Evolutionary conservation across 1,284 basidiomycete genomes (phyloP), one percentile per base, ranked within the genome.

Genomic region (Papiliotrema nemorosa): DNA sequence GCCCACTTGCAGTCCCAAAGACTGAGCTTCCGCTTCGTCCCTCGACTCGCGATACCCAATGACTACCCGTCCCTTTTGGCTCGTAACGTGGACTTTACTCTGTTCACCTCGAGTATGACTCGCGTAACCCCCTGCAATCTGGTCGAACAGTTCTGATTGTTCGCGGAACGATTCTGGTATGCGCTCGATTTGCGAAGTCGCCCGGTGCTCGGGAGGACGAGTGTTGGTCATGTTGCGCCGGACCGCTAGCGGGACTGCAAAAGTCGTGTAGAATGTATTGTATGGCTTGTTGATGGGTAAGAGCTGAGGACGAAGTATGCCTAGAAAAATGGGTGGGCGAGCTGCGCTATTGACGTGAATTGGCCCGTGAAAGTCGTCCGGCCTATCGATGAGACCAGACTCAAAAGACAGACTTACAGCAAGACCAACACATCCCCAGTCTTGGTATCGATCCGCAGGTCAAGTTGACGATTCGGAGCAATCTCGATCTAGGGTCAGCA

Each of bases 391-490:
- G 16, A 26, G 39, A 40, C 18, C 20, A 44, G 47, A 20, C 40
- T 3, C 24, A 41, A 10, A 10, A 10, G 22, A 20, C 40, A n/a
- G 35, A 47, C 65, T 54, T 27, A 67, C 63, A 73, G 54, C 5
- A 73, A 52, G 1, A 73, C 46, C 29, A 70, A 44, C 6, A 73
- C 58, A 51, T 73, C 68, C 4, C 68, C 70, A 2, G 58, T 42
- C 27, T 60, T 66, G 2, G 67, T 67, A 27, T 68, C 62, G 16
- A 72, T 52, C 24, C 51, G 53, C 5, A 69, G 18, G 47, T 65
- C 59, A 21, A 64, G 27, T 53, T 70, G 65, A 5, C 67, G 54
- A 33, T 60, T 56, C 2, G 49, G 18, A 21, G 66, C 64, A 3
- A 73, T 38, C 38, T 68, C 66, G 21, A 69, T 39, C 70, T 72